phyloP scores from a whole-genome alignment of 2,329 filamentous ascomycete species.

The Uncinocarpus reesii region DNA sequence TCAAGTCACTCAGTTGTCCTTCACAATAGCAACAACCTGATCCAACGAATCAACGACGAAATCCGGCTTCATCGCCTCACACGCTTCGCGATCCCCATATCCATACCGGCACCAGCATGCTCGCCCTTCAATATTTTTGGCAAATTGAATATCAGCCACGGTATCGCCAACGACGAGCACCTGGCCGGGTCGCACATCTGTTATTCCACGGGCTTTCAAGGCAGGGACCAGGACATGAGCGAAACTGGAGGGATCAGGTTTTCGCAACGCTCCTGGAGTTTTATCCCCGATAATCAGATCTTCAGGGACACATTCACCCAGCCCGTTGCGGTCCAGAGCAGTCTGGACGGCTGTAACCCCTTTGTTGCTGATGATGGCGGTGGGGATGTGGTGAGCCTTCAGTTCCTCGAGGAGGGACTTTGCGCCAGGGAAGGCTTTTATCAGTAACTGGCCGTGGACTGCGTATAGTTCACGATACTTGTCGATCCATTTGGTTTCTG shows the following conservation, averaged over 20 bases:
- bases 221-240: conserved; percentile 10
- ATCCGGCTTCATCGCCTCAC: conserved; percentile 8
- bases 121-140: conserved; percentile 9
- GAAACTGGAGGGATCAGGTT: conserved; percentile 13
- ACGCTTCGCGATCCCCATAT: conserved; percentile 11
- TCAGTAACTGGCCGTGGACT: conserved; percentile 9
- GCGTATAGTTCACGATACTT: conserved; percentile 14
- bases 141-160: conserved; percentile 13
- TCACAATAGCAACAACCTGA: conserved; percentile 4
- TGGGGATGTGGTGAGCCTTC: conserved; percentile 1
- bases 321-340: conserved; percentile 7
- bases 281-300: conserved; percentile 13
- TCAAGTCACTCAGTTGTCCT: not conserved
- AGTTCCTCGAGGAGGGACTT: conserved; percentile 4
- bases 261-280: conserved; percentile 10
- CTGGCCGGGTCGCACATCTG: not conserved
- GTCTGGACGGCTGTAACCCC: conserved; percentile 12
- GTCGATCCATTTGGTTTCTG: conserved; percentile 8
- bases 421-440: conserved; percentile 12
- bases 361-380: conserved; percentile 14
- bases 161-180: conserved; percentile 14
- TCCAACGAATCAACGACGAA: conserved; percentile 10
- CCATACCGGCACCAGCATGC: conserved; percentile 15
- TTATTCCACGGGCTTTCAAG: conserved; percentile 2
- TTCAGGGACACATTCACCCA: conserved; percentile 8